phyloP scores from a whole-genome alignment of 140 eudicot species.

The Senecio squalidus region DNA sequence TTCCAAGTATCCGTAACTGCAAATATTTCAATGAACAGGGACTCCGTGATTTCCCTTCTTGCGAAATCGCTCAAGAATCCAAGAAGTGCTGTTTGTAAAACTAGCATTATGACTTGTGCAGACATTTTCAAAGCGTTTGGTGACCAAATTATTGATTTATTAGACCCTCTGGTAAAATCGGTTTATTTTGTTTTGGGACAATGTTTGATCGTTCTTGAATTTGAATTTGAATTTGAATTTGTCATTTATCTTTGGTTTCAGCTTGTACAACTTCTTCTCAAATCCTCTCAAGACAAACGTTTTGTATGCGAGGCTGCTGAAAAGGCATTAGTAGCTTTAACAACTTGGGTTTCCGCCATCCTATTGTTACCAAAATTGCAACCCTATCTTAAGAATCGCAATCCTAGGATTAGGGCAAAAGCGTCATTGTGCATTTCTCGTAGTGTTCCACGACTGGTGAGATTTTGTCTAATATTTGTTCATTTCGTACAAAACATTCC shows the following conservation, averaged over 20 bases:
- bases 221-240: neutral
- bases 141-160: constrained; percentile 46
- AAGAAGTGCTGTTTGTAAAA: constrained; percentile 83
- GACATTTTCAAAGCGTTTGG: constrained; percentile 71
- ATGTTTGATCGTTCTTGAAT: neutral
- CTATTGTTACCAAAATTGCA: constrained; percentile 59
- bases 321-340: constrained; percentile 46
- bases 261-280: constrained; percentile 78
- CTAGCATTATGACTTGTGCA: constrained; percentile 66
- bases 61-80: constrained; percentile 84
- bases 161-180: constrained; percentile 58
- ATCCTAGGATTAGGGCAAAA: constrained; percentile 78
- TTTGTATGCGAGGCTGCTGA: constrained; percentile 4
- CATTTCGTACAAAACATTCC: too few relatives aligned
- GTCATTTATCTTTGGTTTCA: constrained; percentile 15
- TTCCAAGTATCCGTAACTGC: neutral
- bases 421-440: constrained; percentile 63
- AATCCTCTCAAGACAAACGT: constrained; percentile 48
- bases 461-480: neutral
- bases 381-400: constrained; percentile 55
- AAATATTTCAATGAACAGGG: constrained; percentile 33
- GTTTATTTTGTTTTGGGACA: neutral
- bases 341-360: constrained; percentile 44
- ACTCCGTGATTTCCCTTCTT: constrained; percentile 41
- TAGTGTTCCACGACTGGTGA: constrained; percentile 59